Conservation (phyloP, 306 rosid genomes). For the Rosa chinensis region DNA sequence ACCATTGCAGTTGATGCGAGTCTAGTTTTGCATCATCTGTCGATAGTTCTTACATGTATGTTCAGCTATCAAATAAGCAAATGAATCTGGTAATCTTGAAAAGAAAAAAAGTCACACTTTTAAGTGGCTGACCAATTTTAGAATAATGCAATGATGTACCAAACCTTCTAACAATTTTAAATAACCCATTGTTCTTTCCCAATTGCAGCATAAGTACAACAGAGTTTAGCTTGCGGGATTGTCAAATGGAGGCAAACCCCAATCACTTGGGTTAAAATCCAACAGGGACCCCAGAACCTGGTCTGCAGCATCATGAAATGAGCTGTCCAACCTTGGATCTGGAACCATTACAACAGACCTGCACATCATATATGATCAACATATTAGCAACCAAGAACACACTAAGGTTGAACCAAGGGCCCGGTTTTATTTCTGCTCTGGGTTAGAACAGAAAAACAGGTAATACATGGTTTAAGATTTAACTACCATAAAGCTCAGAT, state of each 20-base stretch:
- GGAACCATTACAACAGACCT: constrained; percentile 92
- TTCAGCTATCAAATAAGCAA: background rate
- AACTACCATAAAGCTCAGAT: background rate
- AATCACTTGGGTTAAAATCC: constrained; percentile 80
- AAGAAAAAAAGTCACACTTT: background rate
- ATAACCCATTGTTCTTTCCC: background rate
- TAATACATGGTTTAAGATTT: too few species aligned
- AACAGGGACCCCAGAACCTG: constrained; percentile 70
- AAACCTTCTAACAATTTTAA: background rate
- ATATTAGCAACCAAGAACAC: constrained; percentile 11
- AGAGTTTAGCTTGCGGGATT: constrained; percentile 40
- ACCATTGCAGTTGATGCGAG: background rate
- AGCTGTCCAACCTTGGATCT: constrained; percentile 82
- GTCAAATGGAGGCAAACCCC: constrained; percentile 90
- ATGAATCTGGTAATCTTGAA: background rate
- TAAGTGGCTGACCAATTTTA: background rate
- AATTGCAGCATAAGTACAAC: constrained; percentile 4
- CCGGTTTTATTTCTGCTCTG: background rate
- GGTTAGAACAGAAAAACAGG: background rate
- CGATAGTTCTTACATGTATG: background rate
- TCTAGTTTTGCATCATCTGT: background rate
- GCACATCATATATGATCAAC: constrained; percentile 25
- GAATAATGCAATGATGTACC: background rate
- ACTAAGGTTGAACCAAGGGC: background rate
- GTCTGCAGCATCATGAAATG: constrained; percentile 59